Base-by-base conservation (phyloP, 2,329 filamentous ascomycete species). In the Metarhizium brunneum region DNA sequence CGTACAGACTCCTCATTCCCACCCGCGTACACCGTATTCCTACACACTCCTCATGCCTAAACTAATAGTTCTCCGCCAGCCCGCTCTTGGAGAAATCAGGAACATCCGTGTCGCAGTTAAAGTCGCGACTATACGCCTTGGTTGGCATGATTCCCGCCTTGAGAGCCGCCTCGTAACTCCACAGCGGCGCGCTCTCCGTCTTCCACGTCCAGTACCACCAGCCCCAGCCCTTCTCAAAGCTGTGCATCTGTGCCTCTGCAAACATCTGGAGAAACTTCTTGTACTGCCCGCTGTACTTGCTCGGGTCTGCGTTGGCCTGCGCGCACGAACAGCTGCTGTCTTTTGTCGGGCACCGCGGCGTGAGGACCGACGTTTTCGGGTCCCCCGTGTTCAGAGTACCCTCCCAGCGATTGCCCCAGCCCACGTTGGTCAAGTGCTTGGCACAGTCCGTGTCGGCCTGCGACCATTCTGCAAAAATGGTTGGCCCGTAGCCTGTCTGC, bases 141-240 rank as follows among this genome's bases (percentile, higher is more conserved):
- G 75, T 69, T 2, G 94, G 94, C 72, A 99, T 70, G 50, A 92
- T 90, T 0, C 90, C 90, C 2, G 87, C 87, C 53, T 80, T 80
- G 59, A 92, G 75, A 0, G 90, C 92, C 60, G 84, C 78, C 71
- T 92, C 85, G 75, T 94, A 96, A 69, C 91, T 96, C 94, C 94
- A 99, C 73, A 96, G 90, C 57, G 85, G 78, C 51, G 88, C 85
- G 61, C 73, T 79, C 76, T 97, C 92, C 35, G 92, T 96, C 72
- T 91, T 83, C 92, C 94, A 95, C 38, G 92, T 97, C 94, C 94
- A 99, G 73, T 99, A 99, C 74, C 95, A 96, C 94, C 94, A 99
- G 51, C 94, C 94, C 86, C 88, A 94, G 6, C 89, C 90, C 60
- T 86, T 85, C 71, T 97, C 92, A 66, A 97, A 99, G 57, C 86